Base-by-base conservation (phyloP, 768 basidiomycete genomes). In the Auriscalpium microsporum region DNA sequence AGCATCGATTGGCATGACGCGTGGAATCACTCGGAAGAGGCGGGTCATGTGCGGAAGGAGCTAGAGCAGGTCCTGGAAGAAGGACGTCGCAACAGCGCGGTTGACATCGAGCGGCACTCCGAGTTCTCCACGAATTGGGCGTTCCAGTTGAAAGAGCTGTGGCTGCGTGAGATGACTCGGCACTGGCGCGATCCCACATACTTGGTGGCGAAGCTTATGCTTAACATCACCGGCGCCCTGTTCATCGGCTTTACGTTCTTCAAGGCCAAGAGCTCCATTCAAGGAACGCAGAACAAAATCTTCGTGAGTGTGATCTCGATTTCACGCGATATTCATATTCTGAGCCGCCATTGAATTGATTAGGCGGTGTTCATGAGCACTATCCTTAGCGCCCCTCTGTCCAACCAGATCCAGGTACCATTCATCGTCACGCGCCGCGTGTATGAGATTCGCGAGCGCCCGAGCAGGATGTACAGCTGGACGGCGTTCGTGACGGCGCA, bases 1-100 rank as follows among this genome's bases (percentile, higher is more conserved):
- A 54, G 63, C 10, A 64, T 65, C 17, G 74, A 84, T 61, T 85
- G 83, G 81, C 67, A 77, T 50, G 64, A 72, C 10, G 56, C 70
- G 1, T 84, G 81, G 81, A 65, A 68, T 42, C 63, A 73, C 28
- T 78, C 76, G 0, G 62, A 67, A 0, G 75, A 82, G 57, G 69
- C 72, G 44, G 58, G 52, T 8, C 42, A 42, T 2, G 66, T 78
- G 48, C 66, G 74, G 50, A 52, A 65, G 8, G 73, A 80, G 46
- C 73, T 83, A 38, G 73, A 75, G 8, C 47, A 58, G 1, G 69
- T 83, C 58, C 74, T 79, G 49, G 40, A 59, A 10, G 69, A 76
- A n/a, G 72, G 73, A 2, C 65, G 62, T 3, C 63, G 60, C 38
- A 66, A 62, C 11, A 58, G 61, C 4, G 52, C 68, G 9, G 62